Percentiles rank a stretch among this genome's conserved stretches.
Evolutionary conservation across 2,329 filamentous ascomycete species (phyloP).

Genomic region (Macrophomina phaseolina): DNA sequence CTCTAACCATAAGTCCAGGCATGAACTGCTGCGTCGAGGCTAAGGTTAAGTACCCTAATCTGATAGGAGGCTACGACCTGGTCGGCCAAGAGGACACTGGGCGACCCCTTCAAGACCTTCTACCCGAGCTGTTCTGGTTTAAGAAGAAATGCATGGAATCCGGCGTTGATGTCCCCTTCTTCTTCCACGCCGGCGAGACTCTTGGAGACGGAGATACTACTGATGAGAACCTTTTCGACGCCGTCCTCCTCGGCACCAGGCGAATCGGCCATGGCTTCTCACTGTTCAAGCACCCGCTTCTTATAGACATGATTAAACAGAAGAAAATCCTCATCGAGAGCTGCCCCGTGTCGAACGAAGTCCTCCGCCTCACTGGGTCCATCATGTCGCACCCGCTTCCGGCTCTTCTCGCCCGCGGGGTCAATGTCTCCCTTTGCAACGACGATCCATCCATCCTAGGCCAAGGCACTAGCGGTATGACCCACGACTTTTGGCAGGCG

Average conservation of each 20-base stretch:
- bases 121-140: conserved; percentile 93
- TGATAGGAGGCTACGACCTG: conserved; percentile 86
- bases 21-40: conserved; percentile 89
- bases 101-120: conserved; percentile 74
- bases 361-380: conserved; percentile 77
- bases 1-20: conserved; percentile 37
- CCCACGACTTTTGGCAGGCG: conserved; percentile 93
- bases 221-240: conserved; percentile 88
- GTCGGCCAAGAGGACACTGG: conserved; percentile 87
- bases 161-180: conserved; percentile 85
- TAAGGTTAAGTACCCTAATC: conserved; percentile 77
- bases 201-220: conserved; percentile 75
- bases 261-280: conserved; percentile 90
- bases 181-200: conserved; percentile 92
- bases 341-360: conserved; percentile 90
- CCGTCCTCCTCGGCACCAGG: conserved; percentile 82
- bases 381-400: conserved; percentile 82
- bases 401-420: conserved; percentile 81
- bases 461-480: conserved; percentile 80
- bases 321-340: conserved; percentile 87
- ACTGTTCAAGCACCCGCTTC: conserved; percentile 87
- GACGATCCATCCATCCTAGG: conserved; percentile 91
- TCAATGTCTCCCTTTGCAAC: conserved; percentile 83
- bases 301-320: conserved; percentile 87
- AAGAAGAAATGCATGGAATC: conserved; percentile 80